A percentile compares a stretch with the other conserved stretches of the same genome.
These are phyloP conservation scores for Pseudopediastrum boryanum DNA, from an alignment of 139 green algal species.

Conservation along the genomic window DNA sequence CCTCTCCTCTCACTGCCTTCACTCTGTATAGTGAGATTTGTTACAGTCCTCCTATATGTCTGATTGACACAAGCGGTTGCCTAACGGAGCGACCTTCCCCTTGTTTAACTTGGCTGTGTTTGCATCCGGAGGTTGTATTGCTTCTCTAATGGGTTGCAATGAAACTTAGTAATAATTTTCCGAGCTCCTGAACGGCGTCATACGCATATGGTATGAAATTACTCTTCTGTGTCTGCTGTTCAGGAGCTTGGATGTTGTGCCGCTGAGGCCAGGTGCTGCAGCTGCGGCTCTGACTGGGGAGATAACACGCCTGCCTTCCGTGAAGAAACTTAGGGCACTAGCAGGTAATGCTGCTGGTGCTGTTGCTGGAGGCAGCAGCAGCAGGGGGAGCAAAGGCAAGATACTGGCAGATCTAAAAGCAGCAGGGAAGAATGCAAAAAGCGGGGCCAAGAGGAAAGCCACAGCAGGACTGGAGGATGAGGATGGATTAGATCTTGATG, in stretches of 20 bases:
- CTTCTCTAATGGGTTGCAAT: too few species aligned
- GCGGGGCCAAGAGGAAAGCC: not conserved
- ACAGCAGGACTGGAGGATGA: not conserved
- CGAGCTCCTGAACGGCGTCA: not conserved
- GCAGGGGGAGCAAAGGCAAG: not conserved
- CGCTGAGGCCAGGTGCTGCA: conserved; percentile 20
- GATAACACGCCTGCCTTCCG: not conserved
- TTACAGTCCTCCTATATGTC: too few species aligned
- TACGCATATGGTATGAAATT: not conserved
- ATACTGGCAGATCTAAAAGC: not conserved
- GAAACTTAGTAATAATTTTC: too few species aligned
- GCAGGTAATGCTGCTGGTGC: not conserved
- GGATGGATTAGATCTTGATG: not conserved
- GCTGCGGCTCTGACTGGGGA: not conserved
- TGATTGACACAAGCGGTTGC: too few species aligned
- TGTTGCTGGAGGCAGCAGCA: not conserved
- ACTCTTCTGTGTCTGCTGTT: not conserved
- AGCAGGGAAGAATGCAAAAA: not conserved
- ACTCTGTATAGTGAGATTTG: too few species aligned
- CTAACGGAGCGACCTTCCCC: too few species aligned
- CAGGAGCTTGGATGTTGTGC: conserved; percentile 6
- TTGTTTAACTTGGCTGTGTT: too few species aligned
- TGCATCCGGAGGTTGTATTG: too few species aligned
- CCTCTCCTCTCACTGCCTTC: too few species aligned
- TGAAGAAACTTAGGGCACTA: not conserved